These are phyloP conservation scores for Pisolithus orientalis DNA, from an alignment of 768 basidiomycete species.

Conservation along the genomic window DNA sequence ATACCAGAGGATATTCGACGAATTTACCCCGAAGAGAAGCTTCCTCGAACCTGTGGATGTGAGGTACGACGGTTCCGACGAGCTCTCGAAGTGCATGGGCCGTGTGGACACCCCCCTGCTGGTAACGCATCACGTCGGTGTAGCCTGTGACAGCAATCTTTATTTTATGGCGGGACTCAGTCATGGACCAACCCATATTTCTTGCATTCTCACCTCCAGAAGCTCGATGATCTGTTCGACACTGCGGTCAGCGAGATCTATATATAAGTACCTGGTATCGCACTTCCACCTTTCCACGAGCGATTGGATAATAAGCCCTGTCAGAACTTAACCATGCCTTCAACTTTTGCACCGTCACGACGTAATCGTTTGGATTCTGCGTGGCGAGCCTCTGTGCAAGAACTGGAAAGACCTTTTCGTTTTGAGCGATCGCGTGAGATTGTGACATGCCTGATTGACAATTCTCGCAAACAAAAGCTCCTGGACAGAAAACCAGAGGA, in stretches of 20 bases:
- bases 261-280: not conserved
- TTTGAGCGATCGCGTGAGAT: conserved; percentile 2
- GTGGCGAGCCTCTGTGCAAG: conserved; percentile 29
- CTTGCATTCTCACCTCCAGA: conserved; percentile 34
- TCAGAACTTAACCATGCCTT: conserved; percentile 39
- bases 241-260: not conserved
- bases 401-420: conserved; percentile 33
- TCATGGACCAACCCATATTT: conserved; percentile 15
- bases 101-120: not conserved
- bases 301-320: conserved; percentile 47
- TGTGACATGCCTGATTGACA: too few species aligned
- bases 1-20: not conserved
- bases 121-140: conserved; percentile 4
- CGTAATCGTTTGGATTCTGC: conserved; percentile 19
- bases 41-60: conserved; percentile 15
- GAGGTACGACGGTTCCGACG: conserved; percentile 17
- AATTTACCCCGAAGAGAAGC: conserved; percentile 17
- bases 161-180: conserved; percentile 7
- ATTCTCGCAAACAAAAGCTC: too few species aligned
- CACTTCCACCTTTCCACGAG: conserved; percentile 40
- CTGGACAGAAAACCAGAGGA: too few species aligned
- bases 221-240: conserved; percentile 43
- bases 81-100: conserved; percentile 11
- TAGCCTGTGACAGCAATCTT: conserved; percentile 20
- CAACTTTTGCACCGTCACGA: conserved; percentile 30